Evolutionary conservation across 2,329 filamentous ascomycete species (phyloP).

Genomic region (Ilyonectria mors-panacis): DNA sequence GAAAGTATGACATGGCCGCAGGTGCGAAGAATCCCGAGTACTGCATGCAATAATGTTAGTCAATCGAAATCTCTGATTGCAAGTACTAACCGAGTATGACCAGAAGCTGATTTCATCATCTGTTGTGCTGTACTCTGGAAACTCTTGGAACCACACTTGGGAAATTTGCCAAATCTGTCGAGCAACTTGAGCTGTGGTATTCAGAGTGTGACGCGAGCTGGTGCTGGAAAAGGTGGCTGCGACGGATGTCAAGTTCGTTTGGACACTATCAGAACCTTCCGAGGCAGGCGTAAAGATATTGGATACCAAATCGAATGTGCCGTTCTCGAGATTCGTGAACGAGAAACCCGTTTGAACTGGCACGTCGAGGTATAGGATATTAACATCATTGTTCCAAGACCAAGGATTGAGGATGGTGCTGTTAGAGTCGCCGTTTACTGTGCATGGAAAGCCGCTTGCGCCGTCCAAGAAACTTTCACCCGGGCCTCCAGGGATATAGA

Average conservation of each 20-base stretch:
- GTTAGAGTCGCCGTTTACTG: constrained; percentile 63
- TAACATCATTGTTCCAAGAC: constrained; percentile 70
- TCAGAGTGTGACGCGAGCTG: constrained; percentile 40
- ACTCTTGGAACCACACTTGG: constrained; percentile 69
- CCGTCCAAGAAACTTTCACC: constrained; percentile 73
- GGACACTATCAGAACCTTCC: background rate
- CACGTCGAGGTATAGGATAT: constrained; percentile 68
- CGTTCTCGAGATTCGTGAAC: constrained; percentile 62
- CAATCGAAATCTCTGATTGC: accelerated
- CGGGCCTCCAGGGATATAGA: constrained; percentile 76
- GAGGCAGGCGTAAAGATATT: constrained; percentile 42
- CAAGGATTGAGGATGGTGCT: constrained; percentile 69
- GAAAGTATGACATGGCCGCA: constrained; percentile 67
- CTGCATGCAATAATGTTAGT: constrained; percentile 13
- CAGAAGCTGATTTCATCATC: constrained; percentile 73
- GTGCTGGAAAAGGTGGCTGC: constrained; percentile 31
- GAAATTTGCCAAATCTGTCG: constrained; percentile 73
- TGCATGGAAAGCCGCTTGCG: constrained; percentile 68
- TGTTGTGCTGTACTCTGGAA: constrained; percentile 67
- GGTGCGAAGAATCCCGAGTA: constrained; percentile 79
- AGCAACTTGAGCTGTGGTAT: constrained; percentile 67
- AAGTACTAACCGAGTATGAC: constrained; percentile 64
- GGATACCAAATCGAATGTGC: constrained; percentile 66
- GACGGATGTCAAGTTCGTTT: constrained; percentile 33
- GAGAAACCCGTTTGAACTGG: constrained; percentile 77